Base-by-base conservation (phyloP, 1,284 basidiomycete genomes). In the Coriolopsis trogii region DNA sequence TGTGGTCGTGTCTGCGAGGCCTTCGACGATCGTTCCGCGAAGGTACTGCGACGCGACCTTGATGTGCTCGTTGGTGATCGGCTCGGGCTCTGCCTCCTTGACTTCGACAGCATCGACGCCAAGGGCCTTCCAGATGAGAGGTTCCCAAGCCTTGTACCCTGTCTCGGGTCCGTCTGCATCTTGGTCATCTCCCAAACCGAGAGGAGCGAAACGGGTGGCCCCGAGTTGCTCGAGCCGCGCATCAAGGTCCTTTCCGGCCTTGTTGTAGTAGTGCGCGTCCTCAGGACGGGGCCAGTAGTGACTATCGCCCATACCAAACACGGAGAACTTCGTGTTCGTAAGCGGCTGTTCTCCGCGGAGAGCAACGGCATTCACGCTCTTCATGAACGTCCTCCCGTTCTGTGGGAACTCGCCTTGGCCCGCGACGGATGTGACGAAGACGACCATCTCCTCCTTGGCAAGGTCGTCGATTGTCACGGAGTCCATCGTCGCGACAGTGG, bases 41-140 rank as follows among this genome's bases (percentile, higher is more conserved):
- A 99, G 81, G 74, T 92, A 98, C 62, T 89, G 87, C 53, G 91
- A 94, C 9, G 97, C 95, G 52, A 95, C 96, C 78, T 99, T 99
- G 82, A 99, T 98, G 74, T 99, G 95, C 76, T 99, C 96, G 77
- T 99, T 98, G 55, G 95, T 98, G 73, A 99, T 96, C 2, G 93
- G 86, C 68, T 98, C 95, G 2, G 95, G 95, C 70, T 98, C 95
- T 16, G 87, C 89, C 74, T 99, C 97, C 31, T 77, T 84, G 26
- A 98, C 85, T 69, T 97, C 91, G 50, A 99, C 78, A 15, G 77
- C 78, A 72, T 97, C 96, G 49, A 99, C 95, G 48, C 96, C 94
- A 31, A 99, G 79, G 1, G 88, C 88, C 74, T 97, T 95, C 97
- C 96, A 99, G 33, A 99, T 65, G 51, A 82, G 75, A 30, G 93